Evolutionary conservation across 2,329 filamentous ascomycete species (phyloP).

Genomic region (Fusarium sp.): DNA sequence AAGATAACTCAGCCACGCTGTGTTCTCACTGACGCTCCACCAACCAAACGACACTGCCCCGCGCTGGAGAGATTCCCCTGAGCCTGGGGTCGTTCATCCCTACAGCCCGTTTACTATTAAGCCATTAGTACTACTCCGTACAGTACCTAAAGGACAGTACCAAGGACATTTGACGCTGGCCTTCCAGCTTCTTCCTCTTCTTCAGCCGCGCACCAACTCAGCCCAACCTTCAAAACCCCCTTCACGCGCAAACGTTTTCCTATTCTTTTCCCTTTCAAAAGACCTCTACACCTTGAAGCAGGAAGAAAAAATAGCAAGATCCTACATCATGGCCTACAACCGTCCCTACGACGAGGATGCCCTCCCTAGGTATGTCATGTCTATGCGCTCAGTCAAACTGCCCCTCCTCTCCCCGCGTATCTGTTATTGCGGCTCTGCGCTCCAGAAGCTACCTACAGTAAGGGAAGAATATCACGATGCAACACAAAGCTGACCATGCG

Average conservation of each 20-base stretch:
- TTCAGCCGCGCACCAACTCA: conserved; percentile 39
- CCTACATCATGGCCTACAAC: conserved; percentile 86
- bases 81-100: conserved; percentile 15
- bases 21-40: conserved; percentile 33
- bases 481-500: conserved; percentile 46
- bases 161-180: conserved; percentile 17
- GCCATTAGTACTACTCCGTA: not conserved
- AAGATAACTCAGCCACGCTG: conserved; percentile 38
- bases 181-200: conserved; percentile 30
- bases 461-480: conserved; percentile 21
- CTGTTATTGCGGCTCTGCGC: conserved; percentile 38
- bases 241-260: conserved; percentile 9
- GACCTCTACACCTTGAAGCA: not conserved
- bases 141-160: not conserved
- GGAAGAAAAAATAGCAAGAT: conserved; percentile 2
- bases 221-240: conserved; percentile 38
- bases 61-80: conserved; percentile 32
- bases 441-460: conserved; percentile 15
- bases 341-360: conserved; percentile 93
- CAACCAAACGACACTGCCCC: conserved; percentile 42
- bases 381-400: conserved; percentile 8
- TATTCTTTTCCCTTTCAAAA: conserved; percentile 5
- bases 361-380: conserved; percentile 77
- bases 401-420: conserved; percentile 42
- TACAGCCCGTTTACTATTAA: not conserved